Conservation (phyloP, 805 yeast genomes). For the Candida insectalens region DNA sequence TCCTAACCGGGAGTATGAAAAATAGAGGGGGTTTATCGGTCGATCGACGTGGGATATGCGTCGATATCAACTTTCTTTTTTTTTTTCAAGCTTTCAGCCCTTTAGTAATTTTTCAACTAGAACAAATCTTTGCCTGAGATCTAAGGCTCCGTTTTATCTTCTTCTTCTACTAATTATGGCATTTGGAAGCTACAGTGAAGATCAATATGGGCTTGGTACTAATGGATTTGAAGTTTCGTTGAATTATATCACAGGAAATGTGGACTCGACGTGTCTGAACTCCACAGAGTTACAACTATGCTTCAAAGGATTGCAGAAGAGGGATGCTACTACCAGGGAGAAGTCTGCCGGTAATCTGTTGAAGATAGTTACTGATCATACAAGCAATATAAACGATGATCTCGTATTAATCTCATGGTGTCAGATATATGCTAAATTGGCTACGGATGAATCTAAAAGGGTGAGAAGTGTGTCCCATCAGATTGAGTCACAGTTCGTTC, state of each 20-base stretch:
- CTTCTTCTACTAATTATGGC: background rate
- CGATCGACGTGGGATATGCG: too few relatives aligned
- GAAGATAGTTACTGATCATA: slow-evolving; percentile 20
- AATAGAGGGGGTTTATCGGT: too few relatives aligned
- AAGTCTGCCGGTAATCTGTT: slow-evolving; percentile 57
- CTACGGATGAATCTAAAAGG: slow-evolving; percentile 58
- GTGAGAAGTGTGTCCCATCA: slow-evolving; percentile 58
- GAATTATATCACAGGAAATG: slow-evolving; percentile 69
- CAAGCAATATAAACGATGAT: slow-evolving; percentile 35
- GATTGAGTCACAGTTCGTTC: slow-evolving; percentile 48
- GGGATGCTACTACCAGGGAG: slow-evolving; percentile 79
- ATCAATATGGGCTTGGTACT: slow-evolving; percentile 21
- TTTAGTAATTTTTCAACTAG: too few relatives aligned
- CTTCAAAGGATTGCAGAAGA: slow-evolving; percentile 70
- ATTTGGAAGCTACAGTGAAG: slow-evolving; percentile 1
- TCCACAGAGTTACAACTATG: slow-evolving; percentile 45
- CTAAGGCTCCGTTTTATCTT: too few relatives aligned
- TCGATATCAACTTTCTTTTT: too few relatives aligned
- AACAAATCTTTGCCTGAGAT: too few relatives aligned
- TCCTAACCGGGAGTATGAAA: too few relatives aligned
- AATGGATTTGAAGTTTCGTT: slow-evolving; percentile 48
- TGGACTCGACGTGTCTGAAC: slow-evolving; percentile 48
- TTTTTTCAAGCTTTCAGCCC: too few relatives aligned
- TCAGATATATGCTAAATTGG: slow-evolving; percentile 72
- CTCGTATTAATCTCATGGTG: slow-evolving; percentile 56